phyloP scores from a whole-genome alignment of 2,329 filamentous ascomycete species.

The Delphinella strobiligena region DNA sequence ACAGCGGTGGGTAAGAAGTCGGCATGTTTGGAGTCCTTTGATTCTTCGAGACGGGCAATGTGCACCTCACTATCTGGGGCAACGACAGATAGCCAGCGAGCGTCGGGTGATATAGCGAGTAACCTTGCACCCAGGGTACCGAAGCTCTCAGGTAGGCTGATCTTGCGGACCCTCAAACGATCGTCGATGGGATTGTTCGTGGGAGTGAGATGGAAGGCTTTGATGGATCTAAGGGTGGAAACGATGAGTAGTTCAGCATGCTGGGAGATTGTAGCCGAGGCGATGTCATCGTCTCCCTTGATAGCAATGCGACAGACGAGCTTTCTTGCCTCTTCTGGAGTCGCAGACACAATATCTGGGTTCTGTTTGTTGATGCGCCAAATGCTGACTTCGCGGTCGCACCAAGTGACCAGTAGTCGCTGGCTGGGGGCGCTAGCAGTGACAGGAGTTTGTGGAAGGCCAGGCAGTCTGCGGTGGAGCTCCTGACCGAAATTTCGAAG shows the following conservation, averaged over 20 bases:
- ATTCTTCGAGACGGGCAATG: conserved; percentile 34
- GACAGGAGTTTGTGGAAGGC: conserved; percentile 66
- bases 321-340: conserved; percentile 28
- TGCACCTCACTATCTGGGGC: conserved; percentile 32
- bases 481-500: conserved; percentile 66
- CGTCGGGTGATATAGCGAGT: conserved; percentile 57
- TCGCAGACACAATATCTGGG: conserved; percentile 10
- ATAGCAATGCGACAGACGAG: conserved; percentile 28
- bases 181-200: conserved; percentile 13
- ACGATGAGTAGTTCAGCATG: conserved; percentile 66
- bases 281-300: conserved; percentile 66
- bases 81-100: conserved; percentile 53
- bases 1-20: conserved; percentile 25
- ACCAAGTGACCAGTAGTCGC: conserved; percentile 79
- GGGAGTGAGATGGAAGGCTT: conserved; percentile 59
- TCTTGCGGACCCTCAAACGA: conserved; percentile 55
- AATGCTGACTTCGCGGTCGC: conserved; percentile 75
- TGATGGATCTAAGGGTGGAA: conserved; percentile 61
- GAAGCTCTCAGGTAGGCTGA: conserved; percentile 50
- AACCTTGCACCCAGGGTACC: conserved; percentile 53
- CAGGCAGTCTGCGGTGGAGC: conserved; percentile 69
- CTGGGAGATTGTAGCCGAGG: conserved; percentile 57
- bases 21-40: conserved; percentile 25
- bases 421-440: conserved; percentile 60
- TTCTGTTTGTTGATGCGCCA: conserved; percentile 50